Percentiles rank a stretch among this genome's conserved stretches.
These are phyloP conservation scores for Magnolia kwangsiensis DNA, from an alignment of 164 flowering plant species.

Conservation along the genomic window DNA sequence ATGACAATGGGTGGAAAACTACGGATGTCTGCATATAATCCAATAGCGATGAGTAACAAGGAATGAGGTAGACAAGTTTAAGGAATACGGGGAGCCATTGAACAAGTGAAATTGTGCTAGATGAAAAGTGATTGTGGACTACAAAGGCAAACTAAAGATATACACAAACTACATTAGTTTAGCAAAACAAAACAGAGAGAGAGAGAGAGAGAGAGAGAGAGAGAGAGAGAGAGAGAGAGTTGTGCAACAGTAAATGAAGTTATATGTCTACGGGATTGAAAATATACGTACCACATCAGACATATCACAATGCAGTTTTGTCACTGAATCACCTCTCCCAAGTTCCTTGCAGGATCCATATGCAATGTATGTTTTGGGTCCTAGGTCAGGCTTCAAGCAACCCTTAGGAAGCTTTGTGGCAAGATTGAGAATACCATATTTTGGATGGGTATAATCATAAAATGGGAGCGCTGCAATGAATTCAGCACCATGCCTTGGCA, in stretches of 20 bases:
- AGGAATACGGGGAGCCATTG: not conserved
- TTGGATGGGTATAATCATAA: conserved; percentile 68
- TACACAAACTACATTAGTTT: too few relatives aligned
- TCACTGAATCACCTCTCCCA: conserved; percentile 79
- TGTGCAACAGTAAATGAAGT: too few relatives aligned
- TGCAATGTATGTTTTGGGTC: conserved; percentile 79
- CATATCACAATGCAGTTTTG: conserved; percentile 78
- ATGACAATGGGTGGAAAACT: too few relatives aligned
- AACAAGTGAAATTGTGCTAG: too few relatives aligned
- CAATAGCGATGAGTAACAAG: not conserved
- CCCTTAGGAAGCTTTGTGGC: conserved; percentile 65
- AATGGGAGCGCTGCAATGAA: conserved; percentile 66
- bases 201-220: too few relatives aligned
- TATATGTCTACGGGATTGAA: too few relatives aligned
- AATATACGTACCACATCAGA: conserved; percentile 63
- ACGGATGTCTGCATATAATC: too few relatives aligned
- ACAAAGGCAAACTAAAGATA: too few relatives aligned
- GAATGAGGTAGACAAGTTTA: not conserved
- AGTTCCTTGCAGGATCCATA: conserved; percentile 70
- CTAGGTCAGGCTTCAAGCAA: conserved; percentile 64
- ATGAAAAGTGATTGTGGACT: too few relatives aligned
- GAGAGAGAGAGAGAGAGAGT: too few relatives aligned
- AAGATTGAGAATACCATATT: conserved; percentile 58
- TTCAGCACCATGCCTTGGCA: conserved; percentile 81
- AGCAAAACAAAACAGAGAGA: too few relatives aligned